Evolutionary conservation across 257 asterid species (phyloP), one percentile per base, ranked within the genome.

Genomic region (Ajuga chamaepitys): DNA sequence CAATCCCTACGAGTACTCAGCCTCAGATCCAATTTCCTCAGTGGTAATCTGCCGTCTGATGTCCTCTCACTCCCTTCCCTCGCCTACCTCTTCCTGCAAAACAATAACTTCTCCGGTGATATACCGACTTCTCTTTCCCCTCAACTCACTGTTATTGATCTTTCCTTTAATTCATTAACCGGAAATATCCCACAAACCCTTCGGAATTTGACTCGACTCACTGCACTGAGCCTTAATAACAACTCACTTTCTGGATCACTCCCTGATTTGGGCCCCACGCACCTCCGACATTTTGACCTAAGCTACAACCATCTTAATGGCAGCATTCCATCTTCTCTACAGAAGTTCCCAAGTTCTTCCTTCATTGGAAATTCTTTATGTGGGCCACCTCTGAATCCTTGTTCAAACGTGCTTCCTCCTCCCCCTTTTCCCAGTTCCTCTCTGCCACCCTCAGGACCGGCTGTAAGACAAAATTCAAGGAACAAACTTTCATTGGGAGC

Each of bases 291-390:
- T 65, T 45, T 90, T 53, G 77, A 90, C 76, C 40, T 85, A 59
- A 87, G 97, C 66, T 62, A 81, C 81, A 90, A 90, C 70, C 81
- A 62, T 66, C 83, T 90, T 22, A 79, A 76, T 41, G 95, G 95
- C 53, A 76, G 87, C 24, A 83, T 90, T 58, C 97, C 97, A 0
- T 42, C 77, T 70, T 72, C 90, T 9, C 73, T 90, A n/a, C 76
- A 67, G 28, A 74, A 21, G 8, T 90, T 85, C 40, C 86, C 95
- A 0, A 70, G 74, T 62, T 85, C 97, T 42, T 82, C 97, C 3
- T 90, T 90, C 58, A 4, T 66, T 1, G 97, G 95, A 41, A 90
- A 90, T 74, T 40, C 66, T 50, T 66, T 87, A 67, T 89, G 97
- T 25, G 97, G 95, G 17, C 75, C 48, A 3, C 97, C 97, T 37